Percentiles rank a stretch among this genome's conserved stretches.
Conservation (phyloP, 2,329 filamentous ascomycete genomes). For the Paraconiothyrium brasiliense region DNA sequence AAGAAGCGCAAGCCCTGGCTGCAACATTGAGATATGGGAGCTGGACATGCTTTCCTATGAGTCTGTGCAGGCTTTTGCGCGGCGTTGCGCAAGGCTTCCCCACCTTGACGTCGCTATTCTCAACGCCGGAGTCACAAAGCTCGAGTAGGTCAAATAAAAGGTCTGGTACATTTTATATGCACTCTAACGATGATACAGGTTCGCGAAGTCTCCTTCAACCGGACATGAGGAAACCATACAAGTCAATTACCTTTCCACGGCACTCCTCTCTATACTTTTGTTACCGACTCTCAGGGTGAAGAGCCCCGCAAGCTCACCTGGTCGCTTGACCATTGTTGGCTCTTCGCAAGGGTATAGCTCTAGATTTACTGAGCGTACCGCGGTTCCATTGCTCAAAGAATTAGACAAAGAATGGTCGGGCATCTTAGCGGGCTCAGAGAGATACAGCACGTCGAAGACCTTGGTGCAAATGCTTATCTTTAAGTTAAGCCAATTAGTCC, state of each 20-base stretch:
- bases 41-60: constrained; percentile 28
- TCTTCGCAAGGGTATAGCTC: constrained; percentile 14
- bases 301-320: constrained; percentile 12
- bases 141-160: constrained; percentile 20
- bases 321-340: constrained; percentile 21
- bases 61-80: constrained; percentile 23
- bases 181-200: background rate
- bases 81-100: constrained; percentile 14
- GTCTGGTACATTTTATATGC: too few species aligned
- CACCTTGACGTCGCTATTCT: constrained; percentile 33
- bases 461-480: constrained; percentile 19
- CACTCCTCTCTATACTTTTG: constrained; percentile 60
- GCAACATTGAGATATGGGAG: constrained; percentile 27
- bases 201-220: constrained; percentile 21
- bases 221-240: constrained; percentile 44
- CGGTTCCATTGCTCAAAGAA: constrained; percentile 20
- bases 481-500: constrained; percentile 22
- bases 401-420: constrained; percentile 20
- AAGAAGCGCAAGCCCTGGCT: constrained; percentile 20
- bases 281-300: constrained; percentile 31
- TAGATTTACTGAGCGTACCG: constrained; percentile 18
- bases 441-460: constrained; percentile 20
- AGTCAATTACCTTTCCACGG: constrained; percentile 64
- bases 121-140: constrained; percentile 39
- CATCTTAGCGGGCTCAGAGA: background rate